Percentiles rank a stretch among this genome's conserved stretches.
These are phyloP conservation scores for Leavenworthia alabamica DNA, from an alignment of 345 rosid genomes.

Conservation along the genomic window DNA sequence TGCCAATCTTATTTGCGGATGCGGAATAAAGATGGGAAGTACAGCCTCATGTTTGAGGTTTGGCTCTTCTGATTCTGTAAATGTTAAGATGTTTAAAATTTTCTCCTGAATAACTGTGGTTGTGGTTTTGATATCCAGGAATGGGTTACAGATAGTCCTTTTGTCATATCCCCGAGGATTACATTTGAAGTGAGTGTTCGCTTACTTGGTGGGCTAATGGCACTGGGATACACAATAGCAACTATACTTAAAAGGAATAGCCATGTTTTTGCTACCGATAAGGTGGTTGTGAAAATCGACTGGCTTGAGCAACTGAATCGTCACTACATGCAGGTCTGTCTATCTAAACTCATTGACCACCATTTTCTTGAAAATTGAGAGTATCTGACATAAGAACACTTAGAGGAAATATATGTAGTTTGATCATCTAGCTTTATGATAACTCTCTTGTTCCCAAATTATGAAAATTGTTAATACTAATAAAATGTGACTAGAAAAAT, in stretches of 20 bases:
- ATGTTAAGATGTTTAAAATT: slow-evolving; percentile 1
- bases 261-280: slow-evolving; percentile 78
- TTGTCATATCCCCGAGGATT: slow-evolving; percentile 97
- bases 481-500: not conserved
- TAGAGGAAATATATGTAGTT: not conserved
- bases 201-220: slow-evolving; percentile 98
- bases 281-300: slow-evolving; percentile 80
- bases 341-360: slow-evolving; percentile 10
- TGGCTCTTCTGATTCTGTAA: slow-evolving; percentile 12
- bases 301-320: slow-evolving; percentile 93
- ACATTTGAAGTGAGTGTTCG: slow-evolving; percentile 97
- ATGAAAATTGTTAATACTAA: not conserved
- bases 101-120: not conserved
- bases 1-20: slow-evolving; percentile 97
- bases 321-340: slow-evolving; percentile 76
- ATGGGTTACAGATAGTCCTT: slow-evolving; percentile 89
- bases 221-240: slow-evolving; percentile 94
- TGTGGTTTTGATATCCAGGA: slow-evolving; percentile 49
- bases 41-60: slow-evolving; percentile 99
- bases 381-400: too few relatives aligned
- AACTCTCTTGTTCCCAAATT: not conserved
- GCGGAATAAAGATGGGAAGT: slow-evolving; percentile 98
- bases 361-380: not conserved
- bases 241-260: slow-evolving; percentile 91
- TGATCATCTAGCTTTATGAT: not conserved